A percentile compares a stretch with the other conserved stretches of the same genome.
These are phyloP conservation scores for Talaromyces borbonicus DNA, from an alignment of 495 filamentous ascomycete species.

Conservation along the genomic window DNA sequence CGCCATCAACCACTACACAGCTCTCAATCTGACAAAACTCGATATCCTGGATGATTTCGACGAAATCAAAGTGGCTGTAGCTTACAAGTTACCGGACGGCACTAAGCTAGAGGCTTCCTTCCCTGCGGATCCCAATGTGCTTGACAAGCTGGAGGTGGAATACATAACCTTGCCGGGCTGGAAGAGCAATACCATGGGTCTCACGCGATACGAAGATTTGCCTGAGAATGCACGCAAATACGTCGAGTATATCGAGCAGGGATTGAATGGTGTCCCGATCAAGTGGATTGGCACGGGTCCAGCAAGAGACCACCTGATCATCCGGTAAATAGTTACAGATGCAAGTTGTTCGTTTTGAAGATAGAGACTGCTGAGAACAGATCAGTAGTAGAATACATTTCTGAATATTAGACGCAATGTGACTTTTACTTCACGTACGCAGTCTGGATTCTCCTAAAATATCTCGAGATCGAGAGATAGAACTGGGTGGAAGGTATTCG, in stretches of 20 bases:
- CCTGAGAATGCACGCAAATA: slow-evolving; percentile 69
- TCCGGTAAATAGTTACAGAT: slow-evolving; percentile 38
- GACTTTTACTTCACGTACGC: no score
- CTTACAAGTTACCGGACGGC: slow-evolving; percentile 51
- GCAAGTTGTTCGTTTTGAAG: no score
- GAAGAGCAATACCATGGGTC: slow-evolving; percentile 58
- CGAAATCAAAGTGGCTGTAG: slow-evolving; percentile 68
- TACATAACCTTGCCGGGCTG: slow-evolving; percentile 75
- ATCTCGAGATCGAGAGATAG: no score
- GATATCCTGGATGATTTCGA: slow-evolving; percentile 78
- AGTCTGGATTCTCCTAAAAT: no score
- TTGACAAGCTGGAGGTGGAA: slow-evolving; percentile 48
- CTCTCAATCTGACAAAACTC: slow-evolving; percentile 80
- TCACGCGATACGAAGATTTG: slow-evolving; percentile 52
- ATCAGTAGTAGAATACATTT: no score
- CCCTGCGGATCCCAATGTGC: slow-evolving; percentile 57
- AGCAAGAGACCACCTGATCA: slow-evolving; percentile 56
- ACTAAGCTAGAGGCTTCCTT: slow-evolving; percentile 46
- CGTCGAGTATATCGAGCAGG: slow-evolving; percentile 67
- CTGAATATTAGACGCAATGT: no score
- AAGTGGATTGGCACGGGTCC: slow-evolving; percentile 77
- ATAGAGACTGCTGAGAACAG: not conserved
- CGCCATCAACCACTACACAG: slow-evolving; percentile 62
- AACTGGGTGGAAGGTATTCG: no score
- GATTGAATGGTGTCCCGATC: slow-evolving; percentile 55